These are phyloP conservation scores for Pyrus pyrifolia DNA, from an alignment of 306 rosid species.

Conservation along the genomic window DNA sequence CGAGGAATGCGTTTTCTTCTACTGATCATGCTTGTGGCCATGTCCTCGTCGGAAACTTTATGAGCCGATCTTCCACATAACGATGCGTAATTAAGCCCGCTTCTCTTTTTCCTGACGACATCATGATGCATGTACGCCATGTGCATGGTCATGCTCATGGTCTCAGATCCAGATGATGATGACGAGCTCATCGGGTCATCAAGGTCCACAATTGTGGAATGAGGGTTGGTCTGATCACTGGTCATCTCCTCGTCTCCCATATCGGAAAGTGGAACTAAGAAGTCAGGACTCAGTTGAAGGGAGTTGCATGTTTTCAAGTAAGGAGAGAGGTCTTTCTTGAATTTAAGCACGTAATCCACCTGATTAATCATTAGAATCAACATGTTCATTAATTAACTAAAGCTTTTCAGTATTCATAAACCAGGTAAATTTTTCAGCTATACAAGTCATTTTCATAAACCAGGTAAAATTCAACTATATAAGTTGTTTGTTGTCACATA, in stretches of 20 bases:
- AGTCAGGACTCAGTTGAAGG: constrained; percentile 71
- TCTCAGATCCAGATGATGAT: constrained; percentile 71
- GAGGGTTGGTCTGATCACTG: constrained; percentile 40
- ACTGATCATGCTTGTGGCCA: constrained; percentile 65
- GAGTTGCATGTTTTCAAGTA: constrained; percentile 60
- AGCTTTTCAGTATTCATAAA: neutral
- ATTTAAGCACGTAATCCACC: constrained; percentile 86
- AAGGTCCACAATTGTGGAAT: constrained; percentile 62
- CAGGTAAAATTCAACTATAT: neutral
- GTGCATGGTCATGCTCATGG: constrained; percentile 27
- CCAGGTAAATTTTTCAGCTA: too few relatives aligned
- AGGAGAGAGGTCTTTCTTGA: constrained; percentile 59
- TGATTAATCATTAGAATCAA: neutral
- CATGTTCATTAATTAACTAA: neutral
- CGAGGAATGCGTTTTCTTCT: constrained; percentile 96
- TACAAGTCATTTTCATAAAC: neutral
- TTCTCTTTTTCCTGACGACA: constrained; percentile 74
- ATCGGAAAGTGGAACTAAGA: constrained; percentile 69
- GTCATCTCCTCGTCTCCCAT: constrained; percentile 70
- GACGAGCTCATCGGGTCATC: constrained; percentile 70
- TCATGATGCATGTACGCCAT: constrained; percentile 38
- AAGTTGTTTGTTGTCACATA: neutral
- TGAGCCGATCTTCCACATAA: constrained; percentile 48
- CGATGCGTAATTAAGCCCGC: constrained; percentile 45
- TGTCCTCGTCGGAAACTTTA: constrained; percentile 59